Percentiles rank a stretch among this genome's conserved stretches.
phyloP scores from a whole-genome alignment of 345 rosid species.

The Boechera divaricarpa region DNA sequence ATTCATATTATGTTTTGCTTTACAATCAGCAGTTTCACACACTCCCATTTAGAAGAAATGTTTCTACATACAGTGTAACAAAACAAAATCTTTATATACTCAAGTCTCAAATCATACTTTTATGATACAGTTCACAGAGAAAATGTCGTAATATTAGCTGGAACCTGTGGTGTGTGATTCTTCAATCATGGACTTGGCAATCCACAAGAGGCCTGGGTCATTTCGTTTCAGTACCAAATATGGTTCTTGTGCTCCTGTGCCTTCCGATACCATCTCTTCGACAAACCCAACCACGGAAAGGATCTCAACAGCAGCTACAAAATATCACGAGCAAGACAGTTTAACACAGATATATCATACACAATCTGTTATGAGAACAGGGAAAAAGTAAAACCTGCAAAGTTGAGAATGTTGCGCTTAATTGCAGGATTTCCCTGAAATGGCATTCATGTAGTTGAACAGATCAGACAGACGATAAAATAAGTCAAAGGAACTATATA shows the following conservation, averaged over 20 bases:
- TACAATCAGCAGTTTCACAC: constrained; percentile 4
- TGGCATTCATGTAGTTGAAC: constrained; percentile 11
- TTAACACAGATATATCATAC: constrained; percentile 13
- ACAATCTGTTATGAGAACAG: not conserved
- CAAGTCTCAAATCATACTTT: constrained; percentile 14
- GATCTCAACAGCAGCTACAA: constrained; percentile 85
- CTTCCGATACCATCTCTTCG: constrained; percentile 63
- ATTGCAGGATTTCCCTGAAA: constrained; percentile 83
- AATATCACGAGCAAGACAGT: not conserved
- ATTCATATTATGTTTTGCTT: constrained; percentile 1
- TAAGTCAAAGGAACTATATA: not conserved
- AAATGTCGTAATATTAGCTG: constrained; percentile 30
- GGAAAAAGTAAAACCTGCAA: constrained; percentile 53
- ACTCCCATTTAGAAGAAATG: not conserved
- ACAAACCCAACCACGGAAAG: constrained; percentile 73
- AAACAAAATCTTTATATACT: not conserved
- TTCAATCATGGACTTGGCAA: constrained; percentile 82
- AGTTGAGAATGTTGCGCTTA: constrained; percentile 63
- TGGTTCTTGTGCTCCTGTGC: constrained; percentile 60
- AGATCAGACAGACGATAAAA: not conserved
- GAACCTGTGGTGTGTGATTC: constrained; percentile 56
- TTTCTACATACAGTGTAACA: constrained; percentile 10
- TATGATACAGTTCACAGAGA: constrained; percentile 19
- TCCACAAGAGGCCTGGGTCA: constrained; percentile 93
- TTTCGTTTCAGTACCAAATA: constrained; percentile 81